A percentile compares a stretch with the other conserved stretches of the same genome.
Conservation (phyloP, 441 rosid genomes). For the Kokia cookei region DNA sequence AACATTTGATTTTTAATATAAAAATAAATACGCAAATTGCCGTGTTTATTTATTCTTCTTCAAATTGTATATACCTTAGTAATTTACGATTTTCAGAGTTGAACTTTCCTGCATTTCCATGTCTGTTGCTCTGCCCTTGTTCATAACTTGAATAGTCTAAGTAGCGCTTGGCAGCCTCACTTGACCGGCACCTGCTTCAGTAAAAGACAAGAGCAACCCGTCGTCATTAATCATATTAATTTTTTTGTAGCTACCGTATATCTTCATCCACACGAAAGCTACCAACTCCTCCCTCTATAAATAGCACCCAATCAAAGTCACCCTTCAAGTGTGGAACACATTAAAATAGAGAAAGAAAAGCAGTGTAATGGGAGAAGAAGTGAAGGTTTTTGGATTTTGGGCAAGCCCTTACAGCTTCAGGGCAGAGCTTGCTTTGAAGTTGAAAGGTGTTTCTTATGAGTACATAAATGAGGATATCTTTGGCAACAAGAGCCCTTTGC, state of each 20-base stretch:
- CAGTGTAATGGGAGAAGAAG: slow-evolving; percentile 13
- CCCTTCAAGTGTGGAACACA: not conserved
- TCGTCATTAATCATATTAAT: too few species aligned
- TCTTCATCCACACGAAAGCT: not conserved
- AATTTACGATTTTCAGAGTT: too few species aligned
- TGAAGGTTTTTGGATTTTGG: slow-evolving; percentile 60
- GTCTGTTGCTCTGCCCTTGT: not conserved
- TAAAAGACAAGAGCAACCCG: too few species aligned
- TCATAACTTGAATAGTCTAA: not conserved
- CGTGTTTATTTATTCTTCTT: too few species aligned
- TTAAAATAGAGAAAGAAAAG: not conserved
- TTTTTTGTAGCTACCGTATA: too few species aligned
- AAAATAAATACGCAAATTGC: too few species aligned
- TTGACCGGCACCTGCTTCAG: too few species aligned
- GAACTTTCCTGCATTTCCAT: too few species aligned
- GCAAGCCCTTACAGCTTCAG: slow-evolving; percentile 64
- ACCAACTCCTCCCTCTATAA: not conserved
- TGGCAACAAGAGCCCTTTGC: slow-evolving; percentile 58
- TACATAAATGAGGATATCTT: slow-evolving; percentile 38
- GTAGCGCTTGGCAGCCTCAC: too few species aligned
- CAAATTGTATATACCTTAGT: too few species aligned
- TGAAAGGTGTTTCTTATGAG: slow-evolving; percentile 64
- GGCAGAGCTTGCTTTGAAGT: slow-evolving; percentile 48
- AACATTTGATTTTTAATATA: too few species aligned
- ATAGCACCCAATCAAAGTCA: not conserved